A percentile compares a stretch with the other conserved stretches of the same genome.
Evolutionary conservation across 2,329 filamentous ascomycete genomes (phyloP).

Genomic region (Colletotrichum liaoningense): DNA sequence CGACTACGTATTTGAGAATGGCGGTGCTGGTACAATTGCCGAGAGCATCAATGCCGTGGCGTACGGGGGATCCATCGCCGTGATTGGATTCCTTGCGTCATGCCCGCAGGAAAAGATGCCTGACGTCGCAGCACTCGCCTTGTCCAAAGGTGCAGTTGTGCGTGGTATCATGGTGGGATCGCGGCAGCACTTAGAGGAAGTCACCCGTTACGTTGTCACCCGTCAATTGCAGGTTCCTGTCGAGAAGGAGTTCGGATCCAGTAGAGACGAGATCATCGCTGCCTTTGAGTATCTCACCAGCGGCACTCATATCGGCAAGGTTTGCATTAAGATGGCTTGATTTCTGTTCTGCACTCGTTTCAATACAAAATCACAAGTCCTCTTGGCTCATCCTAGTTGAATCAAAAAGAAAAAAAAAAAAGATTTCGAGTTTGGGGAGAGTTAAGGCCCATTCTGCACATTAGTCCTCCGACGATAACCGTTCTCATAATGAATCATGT

Average conservation of each 20-base stretch:
- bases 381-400: background rate
- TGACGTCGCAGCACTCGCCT: slow-evolving; percentile 42
- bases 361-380: background rate
- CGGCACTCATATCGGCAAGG: slow-evolving; percentile 49
- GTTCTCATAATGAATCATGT: too few species aligned
- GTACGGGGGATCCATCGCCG: slow-evolving; percentile 56
- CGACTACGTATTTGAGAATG: slow-evolving; percentile 53
- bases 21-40: slow-evolving; percentile 52
- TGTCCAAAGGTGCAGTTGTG: slow-evolving; percentile 45
- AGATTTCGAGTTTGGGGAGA: too few species aligned
- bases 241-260: slow-evolving; percentile 48
- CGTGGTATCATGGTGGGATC: slow-evolving; percentile 49
- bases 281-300: slow-evolving; percentile 12
- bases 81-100: slow-evolving; percentile 54
- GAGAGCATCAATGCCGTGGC: slow-evolving; percentile 58
- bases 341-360: background rate
- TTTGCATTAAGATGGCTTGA: slow-evolving; percentile 42
- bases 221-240: slow-evolving; percentile 43
- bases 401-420: too few species aligned
- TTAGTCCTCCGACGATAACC: too few species aligned
- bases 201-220: slow-evolving; percentile 43
- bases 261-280: slow-evolving; percentile 41
- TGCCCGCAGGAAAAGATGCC: slow-evolving; percentile 43
- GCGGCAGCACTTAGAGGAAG: slow-evolving; percentile 48
- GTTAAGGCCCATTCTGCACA: too few species aligned